Percentiles rank a stretch among this genome's conserved stretches.
Conservation (phyloP, 2,329 filamentous ascomycete genomes). For the Hypoxylon sp. region DNA sequence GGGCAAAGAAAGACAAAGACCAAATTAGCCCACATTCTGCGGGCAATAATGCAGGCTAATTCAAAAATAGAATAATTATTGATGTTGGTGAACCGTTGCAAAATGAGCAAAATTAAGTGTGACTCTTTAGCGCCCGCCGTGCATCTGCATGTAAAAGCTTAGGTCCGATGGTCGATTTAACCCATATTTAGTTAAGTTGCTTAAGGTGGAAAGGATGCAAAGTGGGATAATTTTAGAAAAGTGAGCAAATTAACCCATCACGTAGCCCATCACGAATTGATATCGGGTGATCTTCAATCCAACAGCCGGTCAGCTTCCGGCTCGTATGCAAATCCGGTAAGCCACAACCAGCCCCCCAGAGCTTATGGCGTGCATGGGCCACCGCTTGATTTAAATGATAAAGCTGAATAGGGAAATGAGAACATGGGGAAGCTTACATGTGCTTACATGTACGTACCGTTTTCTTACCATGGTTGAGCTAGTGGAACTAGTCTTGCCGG, state of each 20-base stretch:
- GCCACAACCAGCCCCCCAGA: constrained; percentile 32
- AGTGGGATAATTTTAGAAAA: constrained; percentile 48
- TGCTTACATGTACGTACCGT: constrained; percentile 17
- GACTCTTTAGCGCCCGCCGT: constrained; percentile 50
- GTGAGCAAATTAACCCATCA: constrained; percentile 46
- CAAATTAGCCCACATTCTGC: constrained; percentile 48
- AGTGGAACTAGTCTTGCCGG: constrained; percentile 12
- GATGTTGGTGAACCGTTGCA: constrained; percentile 40
- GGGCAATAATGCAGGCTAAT: constrained; percentile 48
- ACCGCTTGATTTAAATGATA: constrained; percentile 39
- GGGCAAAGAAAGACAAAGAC: constrained; percentile 16
- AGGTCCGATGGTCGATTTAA: constrained; percentile 47
- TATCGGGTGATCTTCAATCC: constrained; percentile 39
- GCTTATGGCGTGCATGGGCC: constrained; percentile 43
- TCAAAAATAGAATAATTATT: constrained; percentile 53
- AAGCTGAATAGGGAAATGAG: constrained; percentile 30
- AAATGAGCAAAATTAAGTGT: constrained; percentile 34
- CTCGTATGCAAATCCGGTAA: constrained; percentile 40
- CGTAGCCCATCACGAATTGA: constrained; percentile 42
- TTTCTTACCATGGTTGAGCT: not conserved
- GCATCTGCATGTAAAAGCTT: constrained; percentile 41
- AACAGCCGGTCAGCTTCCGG: constrained; percentile 42
- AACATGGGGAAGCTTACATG: constrained; percentile 40
- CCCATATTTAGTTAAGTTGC: constrained; percentile 47
- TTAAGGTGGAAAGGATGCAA: constrained; percentile 22